Evolutionary conservation across 2,329 filamentous ascomycete species (phyloP).

Genomic region (Ophiostoma ulmi): DNA sequence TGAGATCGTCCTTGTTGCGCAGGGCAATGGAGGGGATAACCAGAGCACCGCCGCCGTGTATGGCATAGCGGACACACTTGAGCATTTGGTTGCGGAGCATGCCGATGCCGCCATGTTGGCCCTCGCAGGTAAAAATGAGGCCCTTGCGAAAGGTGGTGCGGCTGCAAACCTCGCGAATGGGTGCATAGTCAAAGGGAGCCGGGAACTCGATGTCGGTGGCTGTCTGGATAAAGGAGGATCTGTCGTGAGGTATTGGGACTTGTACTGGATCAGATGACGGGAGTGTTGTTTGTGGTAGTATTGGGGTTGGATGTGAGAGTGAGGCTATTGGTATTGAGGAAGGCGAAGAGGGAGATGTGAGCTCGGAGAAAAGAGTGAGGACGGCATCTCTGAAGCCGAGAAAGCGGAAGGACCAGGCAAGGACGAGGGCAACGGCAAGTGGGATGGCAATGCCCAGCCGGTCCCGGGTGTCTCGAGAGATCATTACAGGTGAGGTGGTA

Average conservation of each 20-base stretch:
- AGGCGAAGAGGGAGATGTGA: background rate
- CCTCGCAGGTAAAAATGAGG: constrained; percentile 39
- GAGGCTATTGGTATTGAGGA: background rate
- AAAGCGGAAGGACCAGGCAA: constrained; percentile 25
- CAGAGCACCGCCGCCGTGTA: constrained; percentile 36
- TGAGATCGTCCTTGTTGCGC: constrained; percentile 34
- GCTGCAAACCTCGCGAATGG: constrained; percentile 35
- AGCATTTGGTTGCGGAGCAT: constrained; percentile 41
- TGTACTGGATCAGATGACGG: background rate
- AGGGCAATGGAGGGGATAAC: constrained; percentile 37
- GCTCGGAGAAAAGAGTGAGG: constrained; percentile 12
- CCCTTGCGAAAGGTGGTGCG: constrained; percentile 34
- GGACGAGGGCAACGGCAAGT: constrained; percentile 15
- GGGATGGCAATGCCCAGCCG: constrained; percentile 16
- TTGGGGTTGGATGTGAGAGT: background rate
- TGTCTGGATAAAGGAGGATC: constrained; percentile 28
- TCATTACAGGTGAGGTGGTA: background rate
- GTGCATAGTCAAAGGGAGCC: constrained; percentile 34
- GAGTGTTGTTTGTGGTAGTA: background rate
- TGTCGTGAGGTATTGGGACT: background rate
- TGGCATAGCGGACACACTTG: constrained; percentile 40
- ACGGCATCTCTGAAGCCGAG: constrained; percentile 23
- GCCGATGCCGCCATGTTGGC: constrained; percentile 38
- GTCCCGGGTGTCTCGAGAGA: constrained; percentile 13
- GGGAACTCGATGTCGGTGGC: constrained; percentile 36